Evolutionary conservation across 1,284 basidiomycete species (phyloP).

Genomic region (Heterobasidion occidentale): DNA sequence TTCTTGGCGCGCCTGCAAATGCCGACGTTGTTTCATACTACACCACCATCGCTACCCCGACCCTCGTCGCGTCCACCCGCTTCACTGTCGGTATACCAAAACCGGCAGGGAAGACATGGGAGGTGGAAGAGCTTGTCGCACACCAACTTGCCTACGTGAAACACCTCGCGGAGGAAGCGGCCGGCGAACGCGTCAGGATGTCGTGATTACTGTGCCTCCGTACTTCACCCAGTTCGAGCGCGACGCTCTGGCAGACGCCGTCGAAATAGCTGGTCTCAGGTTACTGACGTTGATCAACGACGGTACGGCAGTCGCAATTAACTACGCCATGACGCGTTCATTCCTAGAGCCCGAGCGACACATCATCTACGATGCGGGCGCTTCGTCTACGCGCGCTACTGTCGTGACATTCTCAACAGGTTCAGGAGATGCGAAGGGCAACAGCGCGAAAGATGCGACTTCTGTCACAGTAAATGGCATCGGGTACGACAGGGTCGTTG

Average conservation of each 20-base stretch:
- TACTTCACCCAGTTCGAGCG: conserved; percentile 86
- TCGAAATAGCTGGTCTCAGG: conserved; percentile 83
- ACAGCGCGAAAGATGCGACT: conserved; percentile 50
- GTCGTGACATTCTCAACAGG: conserved; percentile 65
- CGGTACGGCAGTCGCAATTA: conserved; percentile 87
- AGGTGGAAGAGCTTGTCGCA: conserved; percentile 86
- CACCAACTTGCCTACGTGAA: conserved; percentile 93
- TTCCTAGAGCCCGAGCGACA: conserved; percentile 84
- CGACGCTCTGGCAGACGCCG: conserved; percentile 84
- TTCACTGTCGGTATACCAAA: conserved; percentile 45
- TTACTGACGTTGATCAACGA: conserved; percentile 87
- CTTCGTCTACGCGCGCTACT: conserved; percentile 82
- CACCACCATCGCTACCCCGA: conserved; percentile 45
- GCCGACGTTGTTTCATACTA: conserved; percentile 58
- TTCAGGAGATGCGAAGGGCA: conserved; percentile 32
- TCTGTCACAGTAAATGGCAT: conserved; percentile 73
- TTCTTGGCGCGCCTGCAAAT: conserved; percentile 72
- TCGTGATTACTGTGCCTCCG: conserved; percentile 81
- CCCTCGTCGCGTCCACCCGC: conserved; percentile 9
- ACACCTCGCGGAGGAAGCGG: conserved; percentile 75
- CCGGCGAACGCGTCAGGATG: conserved; percentile 76
- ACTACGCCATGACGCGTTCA: conserved; percentile 92
- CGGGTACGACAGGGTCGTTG: conserved; percentile 73
- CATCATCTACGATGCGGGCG: conserved; percentile 92
- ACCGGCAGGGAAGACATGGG: conserved; percentile 68